Base-by-base conservation (phyloP, 2,329 filamentous ascomycete genomes). In the Sclerotinia sclerotiorum region DNA sequence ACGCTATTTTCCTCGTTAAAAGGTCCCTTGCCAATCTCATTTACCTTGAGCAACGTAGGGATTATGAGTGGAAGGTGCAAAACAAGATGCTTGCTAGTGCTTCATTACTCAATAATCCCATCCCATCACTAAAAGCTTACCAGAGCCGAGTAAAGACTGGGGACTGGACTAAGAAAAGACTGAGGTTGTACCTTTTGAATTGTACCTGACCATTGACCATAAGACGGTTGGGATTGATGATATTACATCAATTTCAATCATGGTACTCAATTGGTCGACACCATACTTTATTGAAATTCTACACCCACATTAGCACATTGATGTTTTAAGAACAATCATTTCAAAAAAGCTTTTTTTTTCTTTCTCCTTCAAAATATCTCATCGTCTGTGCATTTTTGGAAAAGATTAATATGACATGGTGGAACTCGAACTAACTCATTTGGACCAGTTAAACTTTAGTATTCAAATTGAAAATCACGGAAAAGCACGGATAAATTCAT, bases 71-170 rank as follows among this genome's bases (percentile, higher is more conserved):
- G 44, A 11, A 24, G 58, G n/a, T 49, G 44, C 27, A 19, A 35
- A 17, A 42, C 3, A 61, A n/a, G 58, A 61, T 61, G 58, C 58
- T 24, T 61, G 58, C 58, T 49, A 49, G 58, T 61, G 58, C 58
- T 24, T 49, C 29, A 35, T 56, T 56, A 19, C 39, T 39, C 55
- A 61, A n/a, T 48, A 61, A 46, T 61, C 27, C 44, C 44, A n/a
- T 61, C 21, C 44, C 58, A 49, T 61, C 42, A 49, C 44, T 49
- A 48, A 35, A 61, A 35, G 58, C 58, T 61, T 61, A 49, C 58
- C 44, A 61, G 58, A 61, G 58, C 58, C 58, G 58, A 61, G 58
- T 49, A 19, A 61, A 24, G 58, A 61, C 29, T 48, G 44, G 44
- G 58, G 58, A 48, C 10, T 10, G 24, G 35, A 32, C 15, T 42